Evolutionary conservation across 345 rosid genomes (phyloP).

Genomic region (Hibiscus tridactylites): DNA sequence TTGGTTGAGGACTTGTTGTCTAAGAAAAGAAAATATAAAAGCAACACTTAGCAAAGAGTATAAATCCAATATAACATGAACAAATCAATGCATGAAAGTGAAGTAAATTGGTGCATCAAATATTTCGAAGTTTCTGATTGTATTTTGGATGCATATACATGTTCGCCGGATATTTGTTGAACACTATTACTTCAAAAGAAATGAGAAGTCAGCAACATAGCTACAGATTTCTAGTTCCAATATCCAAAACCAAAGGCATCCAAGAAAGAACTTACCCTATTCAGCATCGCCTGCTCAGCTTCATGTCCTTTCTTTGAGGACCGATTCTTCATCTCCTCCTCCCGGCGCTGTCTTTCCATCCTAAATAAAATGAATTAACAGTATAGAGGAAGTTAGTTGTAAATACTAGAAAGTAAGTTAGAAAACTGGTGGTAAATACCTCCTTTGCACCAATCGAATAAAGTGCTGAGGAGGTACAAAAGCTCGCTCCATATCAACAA

Average conservation of each 20-base stretch:
- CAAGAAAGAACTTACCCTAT: constrained; percentile 41
- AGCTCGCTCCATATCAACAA: constrained; percentile 81
- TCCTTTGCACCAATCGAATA: constrained; percentile 68
- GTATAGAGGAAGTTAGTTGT: not conserved
- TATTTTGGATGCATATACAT: not conserved
- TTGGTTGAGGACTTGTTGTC: constrained; percentile 93
- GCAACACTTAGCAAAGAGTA: not conserved
- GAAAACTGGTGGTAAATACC: constrained; percentile 28
- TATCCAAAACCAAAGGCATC: constrained; percentile 6
- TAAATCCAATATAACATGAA: not conserved
- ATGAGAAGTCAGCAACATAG: not conserved
- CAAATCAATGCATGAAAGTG: not conserved
- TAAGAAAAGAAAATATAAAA: constrained; percentile 11
- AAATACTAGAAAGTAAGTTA: not conserved
- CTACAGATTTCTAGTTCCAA: not conserved
- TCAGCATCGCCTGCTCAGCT: constrained; percentile 67
- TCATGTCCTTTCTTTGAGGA: constrained; percentile 76
- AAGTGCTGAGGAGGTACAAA: constrained; percentile 85
- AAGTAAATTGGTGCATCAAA: not conserved
- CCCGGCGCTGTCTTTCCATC: constrained; percentile 97
- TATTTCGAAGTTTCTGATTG: not conserved
- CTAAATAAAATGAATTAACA: constrained; percentile 20
- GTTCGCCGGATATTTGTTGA: not conserved
- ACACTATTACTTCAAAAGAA: not conserved
- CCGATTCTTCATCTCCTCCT: constrained; percentile 75